A percentile compares a stretch with the other conserved stretches of the same genome.
Evolutionary conservation across 1,284 basidiomycete species (phyloP).

Genomic region (Tylopilus orsonianus): DNA sequence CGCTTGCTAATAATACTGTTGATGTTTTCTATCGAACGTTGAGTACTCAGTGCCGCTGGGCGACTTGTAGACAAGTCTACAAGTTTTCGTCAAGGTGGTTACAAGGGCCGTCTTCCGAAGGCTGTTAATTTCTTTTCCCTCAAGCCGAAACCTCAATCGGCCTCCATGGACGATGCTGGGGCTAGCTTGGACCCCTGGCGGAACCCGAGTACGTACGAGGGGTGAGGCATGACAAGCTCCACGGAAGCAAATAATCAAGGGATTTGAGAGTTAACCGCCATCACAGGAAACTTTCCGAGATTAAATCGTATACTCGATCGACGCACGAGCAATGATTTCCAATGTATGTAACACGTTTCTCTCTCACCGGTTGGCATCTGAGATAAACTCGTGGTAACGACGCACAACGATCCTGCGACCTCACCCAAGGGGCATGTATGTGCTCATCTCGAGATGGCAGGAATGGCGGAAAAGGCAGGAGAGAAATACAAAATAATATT

Average conservation of each 20-base stretch:
- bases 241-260: constrained; percentile 14
- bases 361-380: constrained; percentile 26
- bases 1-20: constrained; percentile 12
- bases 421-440: constrained; percentile 27
- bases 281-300: constrained; percentile 22
- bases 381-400: constrained; percentile 36
- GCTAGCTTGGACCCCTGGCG: constrained; percentile 6
- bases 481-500: too few species aligned
- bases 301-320: constrained; percentile 32
- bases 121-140: background rate
- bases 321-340: constrained; percentile 13
- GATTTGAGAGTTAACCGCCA: constrained; percentile 9
- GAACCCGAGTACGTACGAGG: constrained; percentile 17
- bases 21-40: constrained; percentile 6
- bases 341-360: constrained; percentile 11
- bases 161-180: constrained; percentile 4
- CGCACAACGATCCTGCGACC: constrained; percentile 29
- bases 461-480: constrained; percentile 3
- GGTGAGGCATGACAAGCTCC: constrained; percentile 3
- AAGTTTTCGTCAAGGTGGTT: constrained; percentile 6
- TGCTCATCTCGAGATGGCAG: constrained; percentile 14
- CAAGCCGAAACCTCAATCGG: constrained; percentile 2
- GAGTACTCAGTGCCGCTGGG: constrained; percentile 3
- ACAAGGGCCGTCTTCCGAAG: constrained; percentile 16
- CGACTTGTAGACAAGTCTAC: constrained; percentile 5